Evolutionary conservation across 179 eudicot species (phyloP), one percentile per base, ranked within the genome.

Genomic region (Spergularia azorica): DNA sequence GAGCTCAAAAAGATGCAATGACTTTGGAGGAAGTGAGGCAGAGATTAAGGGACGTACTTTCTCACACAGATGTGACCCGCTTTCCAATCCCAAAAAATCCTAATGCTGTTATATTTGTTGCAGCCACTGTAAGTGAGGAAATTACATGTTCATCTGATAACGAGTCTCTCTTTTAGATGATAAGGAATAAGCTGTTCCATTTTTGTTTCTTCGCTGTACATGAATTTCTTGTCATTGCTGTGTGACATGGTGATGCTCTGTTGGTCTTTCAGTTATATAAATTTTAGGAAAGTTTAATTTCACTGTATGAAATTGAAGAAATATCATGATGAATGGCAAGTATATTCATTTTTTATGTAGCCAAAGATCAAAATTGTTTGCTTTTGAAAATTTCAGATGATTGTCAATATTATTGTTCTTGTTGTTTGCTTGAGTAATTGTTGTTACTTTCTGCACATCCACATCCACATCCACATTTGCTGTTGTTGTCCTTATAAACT

Each of bases 21-120:
- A 95, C 95, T 17, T 91, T 89, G 6, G 95, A 95, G 85, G 95
- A 95, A 87, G 99, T 90, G 69, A 88, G 84, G 77, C 90, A 93
- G 77, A 84, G 94, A 57, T 85, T 95, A 95, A 79, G 98, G 68
- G 86, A 88, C n/a, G 95, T 95, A 55, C 82, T 95, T 67, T 91
- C 99, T 66, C 92, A 91, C 72, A 95, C 99, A 2, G 99, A 95
- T 76, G 97, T 95, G 81, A 95, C 99, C 1, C 93, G 95, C 43
- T 95, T 95, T 89, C 99, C 99, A 2, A 86, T 91, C 55, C 99
- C 99, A 39, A 95, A 95, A 82, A 86, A 91, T 63, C 99, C 99
- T 39, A 60, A 89, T 69, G 90, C 99, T 64, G 92, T 89, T 71
- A 93, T 95, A 75, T 82, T 93, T 68, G 99, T 95, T 77, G 99